Evolutionary conservation across 306 rosid species (phyloP), one percentile per base, ranked within the genome.

Genomic region (Cucumis melo): DNA sequence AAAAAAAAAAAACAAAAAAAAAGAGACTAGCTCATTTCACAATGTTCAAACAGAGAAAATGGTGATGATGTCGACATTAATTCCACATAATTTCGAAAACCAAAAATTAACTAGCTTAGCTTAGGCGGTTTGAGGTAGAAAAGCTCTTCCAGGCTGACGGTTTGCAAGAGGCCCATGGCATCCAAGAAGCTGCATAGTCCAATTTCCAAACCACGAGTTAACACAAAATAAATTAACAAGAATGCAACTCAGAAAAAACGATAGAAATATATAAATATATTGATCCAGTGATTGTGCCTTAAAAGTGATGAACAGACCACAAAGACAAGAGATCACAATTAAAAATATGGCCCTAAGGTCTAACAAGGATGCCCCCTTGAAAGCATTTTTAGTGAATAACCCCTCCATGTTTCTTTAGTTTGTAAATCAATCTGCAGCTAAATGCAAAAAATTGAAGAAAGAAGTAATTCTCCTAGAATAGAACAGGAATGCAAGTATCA

Each of bases 71-170:
- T 36, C 27, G 16, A 64, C 27, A 64, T 10, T 36, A 19, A 64
- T 65, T 65, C 50, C 72, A 65, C 2, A 64, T 19, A 19, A n/a
- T 19, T 65, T 64, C 9, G 36, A 17, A 38, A 38, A 4, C 10
- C 5, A 10, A 7, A 38, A n/a, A 38, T 4, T 10, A 20, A 38
- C 51, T 65, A 65, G 51, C 50, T 38, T 38, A 64, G 24, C 14
- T 38, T 36, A 64, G 72, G 48, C 72, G 36, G 72, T n/a, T 64
- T 38, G 7, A 5, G 72, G 8, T 64, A 64, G 72, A 38, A 64
- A 64, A 38, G 72, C 72, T 64, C 72, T 64, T 64, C 72, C 71
- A 1, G 71, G 71, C 46, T 63, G 46, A 34, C 71, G 71, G 48
- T 34, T 34, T 17, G 71, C 71, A 8, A 63, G 71, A 36, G 48